phyloP scores from a whole-genome alignment of 2,329 filamentous ascomycete species.

The Penicillium sp. region DNA sequence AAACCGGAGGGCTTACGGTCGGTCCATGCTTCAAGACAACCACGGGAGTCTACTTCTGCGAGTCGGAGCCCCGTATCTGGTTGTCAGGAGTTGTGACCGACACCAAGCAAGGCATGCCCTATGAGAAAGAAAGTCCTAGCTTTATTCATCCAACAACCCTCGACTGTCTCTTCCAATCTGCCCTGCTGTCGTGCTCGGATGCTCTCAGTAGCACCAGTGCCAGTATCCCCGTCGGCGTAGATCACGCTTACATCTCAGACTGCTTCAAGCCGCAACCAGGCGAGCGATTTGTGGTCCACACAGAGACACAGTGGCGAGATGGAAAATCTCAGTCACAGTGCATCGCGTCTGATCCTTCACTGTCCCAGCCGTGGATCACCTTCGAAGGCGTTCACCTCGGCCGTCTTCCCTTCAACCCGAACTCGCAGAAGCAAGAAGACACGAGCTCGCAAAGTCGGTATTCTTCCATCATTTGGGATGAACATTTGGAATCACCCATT shows the following conservation, averaged over 20 bases:
- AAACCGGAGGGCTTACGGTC: constrained; percentile 22
- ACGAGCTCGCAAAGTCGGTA: neutral
- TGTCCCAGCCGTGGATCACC: constrained; percentile 21
- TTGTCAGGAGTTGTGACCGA: constrained; percentile 18
- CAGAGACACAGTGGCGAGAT: constrained; percentile 18
- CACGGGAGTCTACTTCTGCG: constrained; percentile 15
- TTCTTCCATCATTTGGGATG: constrained; percentile 16
- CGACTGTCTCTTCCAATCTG: constrained; percentile 27
- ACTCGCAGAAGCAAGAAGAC: constrained; percentile 8
- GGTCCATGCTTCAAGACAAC: constrained; percentile 22
- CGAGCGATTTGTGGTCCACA: constrained; percentile 21
- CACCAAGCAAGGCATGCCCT: constrained; percentile 21
- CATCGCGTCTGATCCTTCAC: constrained; percentile 19
- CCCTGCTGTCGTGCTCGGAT: constrained; percentile 21
- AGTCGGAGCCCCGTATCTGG: constrained; percentile 16
- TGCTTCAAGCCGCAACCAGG: constrained; percentile 17
- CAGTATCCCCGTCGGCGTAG: constrained; percentile 24
- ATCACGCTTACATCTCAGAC: constrained; percentile 21
- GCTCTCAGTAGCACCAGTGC: constrained; percentile 18
- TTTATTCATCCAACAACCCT: constrained; percentile 27
- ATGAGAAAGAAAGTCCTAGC: constrained; percentile 18
- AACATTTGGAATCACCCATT: constrained; percentile 20
- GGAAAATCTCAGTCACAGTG: constrained; percentile 19
- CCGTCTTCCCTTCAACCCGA: constrained; percentile 20
- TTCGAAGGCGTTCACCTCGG: constrained; percentile 26